Base-by-base conservation (phyloP, 495 filamentous ascomycete genomes). In the Penicillium maclennaniae region DNA sequence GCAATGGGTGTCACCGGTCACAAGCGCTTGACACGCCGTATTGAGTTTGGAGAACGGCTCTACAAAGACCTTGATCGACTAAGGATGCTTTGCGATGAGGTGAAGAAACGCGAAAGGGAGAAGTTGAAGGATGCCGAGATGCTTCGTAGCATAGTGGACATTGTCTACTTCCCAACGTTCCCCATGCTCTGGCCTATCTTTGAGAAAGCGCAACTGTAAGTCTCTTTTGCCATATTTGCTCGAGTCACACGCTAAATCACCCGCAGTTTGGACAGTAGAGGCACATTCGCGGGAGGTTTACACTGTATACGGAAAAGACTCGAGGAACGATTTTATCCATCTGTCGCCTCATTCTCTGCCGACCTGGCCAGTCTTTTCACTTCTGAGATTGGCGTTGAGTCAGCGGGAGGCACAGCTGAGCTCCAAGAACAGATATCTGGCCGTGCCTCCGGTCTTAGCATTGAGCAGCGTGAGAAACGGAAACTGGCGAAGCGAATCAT, bases 1-100 rank as follows among this genome's bases (percentile, higher is more conserved):
- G 86, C 87, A 19, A 92, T 96, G 89, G 93, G 93, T 31, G 86
- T 85, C 21, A 83, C 83, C 43, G 93, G 93, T 25, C 82, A 85
- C 54, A 81, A 86, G 28, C 83, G 89, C 49, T 76, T 99, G 20
- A 75, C 84, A 47, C 79, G 89, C 43, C 84, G 93, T 43, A 89
- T 95, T 59, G 90, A 96, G 49, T 97, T 97, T 68, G 89, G 88
- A 12, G 79, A 88, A 51, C 75, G 72, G 31, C 77, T 97, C 37
- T 77, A 88, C 53, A 71, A 81, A 19, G 89, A 97, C 64, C 79
- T 97, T 34, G 85, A 86, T 49, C 80, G 82, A 53, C 69, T 97
- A 51, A 81, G 84, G 46, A 69, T 75, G 16, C 66, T 97, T 7
- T 86, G 87, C 34, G 78, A 84, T 20, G 72, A 81, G 38, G 74